Evolutionary conservation across 2,329 filamentous ascomycete species (phyloP), one percentile per base, ranked within the genome.

Genomic region (Furcasterigmium sp.): DNA sequence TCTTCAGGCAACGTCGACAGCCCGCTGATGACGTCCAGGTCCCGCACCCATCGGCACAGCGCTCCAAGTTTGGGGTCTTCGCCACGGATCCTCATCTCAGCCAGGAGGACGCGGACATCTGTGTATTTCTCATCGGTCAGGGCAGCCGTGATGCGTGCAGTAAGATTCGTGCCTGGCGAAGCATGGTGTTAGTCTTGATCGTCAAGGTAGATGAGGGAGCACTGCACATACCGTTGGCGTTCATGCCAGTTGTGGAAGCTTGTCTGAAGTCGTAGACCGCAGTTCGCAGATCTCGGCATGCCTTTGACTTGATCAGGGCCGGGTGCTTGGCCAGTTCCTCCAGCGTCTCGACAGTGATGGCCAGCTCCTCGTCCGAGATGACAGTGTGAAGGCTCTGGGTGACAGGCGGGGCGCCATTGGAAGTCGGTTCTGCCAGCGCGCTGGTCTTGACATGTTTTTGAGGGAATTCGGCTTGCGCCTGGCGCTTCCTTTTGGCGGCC

Each of bases 31-130:
- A 85, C 77, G 53, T 87, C 83, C 20, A 87, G 65, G 54, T 85
- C 82, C 45, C 84, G 74, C 5, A 87, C 83, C 84, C 84, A 87
- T 44, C 84, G 77, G 58, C 82, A 86, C 8, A 87, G 61, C 2
- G 83, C 81, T 17, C 84, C 84, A 0, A 87, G 63, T 51, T 84
- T 84, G 0, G 83, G 83, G 15, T 76, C 72, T 48, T 86, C 73
- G 3, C 70, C 66, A n/a, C 82, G 68, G 15, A 87, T 79, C 23
- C 75, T 72, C 83, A 87, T 87, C 63, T 87, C 83, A 1, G 82
- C 76, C 1, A 87, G 71, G 13, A 85, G 57, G 14, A 87, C 72
- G 41, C 72, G 72, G 5, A 82, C 81, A n/a, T 86, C 82, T 9
- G 69, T 70, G 50, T 81, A 84, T 54, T 80, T 78, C 39, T 73